These are phyloP conservation scores for Clonostachys solani DNA, from an alignment of 2,329 filamentous ascomycete genomes.

Conservation along the genomic window DNA sequence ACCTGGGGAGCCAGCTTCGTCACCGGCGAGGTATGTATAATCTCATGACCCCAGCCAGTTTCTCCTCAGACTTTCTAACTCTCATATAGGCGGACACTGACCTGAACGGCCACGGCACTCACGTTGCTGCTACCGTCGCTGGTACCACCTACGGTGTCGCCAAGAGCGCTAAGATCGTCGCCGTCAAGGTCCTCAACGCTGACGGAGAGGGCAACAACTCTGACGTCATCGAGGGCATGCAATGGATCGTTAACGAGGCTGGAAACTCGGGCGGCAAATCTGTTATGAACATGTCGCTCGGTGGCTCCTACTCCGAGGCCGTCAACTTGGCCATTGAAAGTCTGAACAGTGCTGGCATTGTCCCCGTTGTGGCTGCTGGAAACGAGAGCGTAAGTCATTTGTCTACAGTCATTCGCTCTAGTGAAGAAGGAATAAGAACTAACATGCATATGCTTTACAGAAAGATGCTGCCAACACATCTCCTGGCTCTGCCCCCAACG, in stretches of 20 bases:
- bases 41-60: neutral
- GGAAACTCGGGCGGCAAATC: conserved; percentile 40
- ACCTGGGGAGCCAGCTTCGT: conserved; percentile 48
- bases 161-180: conserved; percentile 50
- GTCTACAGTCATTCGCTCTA: neutral
- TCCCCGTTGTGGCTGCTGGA: conserved; percentile 56
- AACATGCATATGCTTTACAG: conserved; percentile 7
- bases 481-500: conserved; percentile 49
- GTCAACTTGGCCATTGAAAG: conserved; percentile 52
- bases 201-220: conserved; percentile 28
- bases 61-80: too few species aligned
- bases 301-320: conserved; percentile 40
- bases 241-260: conserved; percentile 47
- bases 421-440: neutral
- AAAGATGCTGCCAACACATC: conserved; percentile 44
- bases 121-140: conserved; percentile 59
- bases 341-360: conserved; percentile 43
- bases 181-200: conserved; percentile 57
- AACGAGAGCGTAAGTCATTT: conserved; percentile 39
- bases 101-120: conserved; percentile 59
- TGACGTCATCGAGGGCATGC: conserved; percentile 52
- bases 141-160: conserved; percentile 59
- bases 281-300: conserved; percentile 62
- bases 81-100: conserved; percentile 36
- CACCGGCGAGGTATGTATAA: conserved; percentile 32